Evolutionary conservation across 2,329 filamentous ascomycete species (phyloP), one percentile per base, ranked within the genome.

Genomic region (Claviceps monticola): DNA sequence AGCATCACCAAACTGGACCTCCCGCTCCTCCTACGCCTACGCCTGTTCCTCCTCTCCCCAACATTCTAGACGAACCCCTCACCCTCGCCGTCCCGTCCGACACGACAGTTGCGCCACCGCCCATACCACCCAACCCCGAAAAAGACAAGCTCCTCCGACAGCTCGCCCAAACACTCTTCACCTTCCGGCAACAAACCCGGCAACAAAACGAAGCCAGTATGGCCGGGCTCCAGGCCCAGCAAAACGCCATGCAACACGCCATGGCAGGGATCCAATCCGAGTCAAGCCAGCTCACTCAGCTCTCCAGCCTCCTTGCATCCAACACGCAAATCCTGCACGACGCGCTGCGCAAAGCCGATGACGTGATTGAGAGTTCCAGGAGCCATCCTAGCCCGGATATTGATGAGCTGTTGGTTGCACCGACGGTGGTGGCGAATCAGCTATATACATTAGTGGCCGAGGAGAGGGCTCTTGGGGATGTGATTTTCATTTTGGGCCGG

Each of bases 51-150:
- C 73, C 67, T 26, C 74, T 66, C 26, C 76, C 68, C 1, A 77
- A 82, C 60, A 58, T 70, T 26, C 73, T 82, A 58, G 78, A 82
- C 55, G 76, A 78, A 51, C 77, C 79, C 36, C 65, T 81, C 14
- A 73, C 73, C 9, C 66, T 79, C 23, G 60, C 71, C 16, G 68
- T 77, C 13, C 73, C 78, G 2, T 67, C 72, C 1, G 65, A 70
- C 4, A 69, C 72, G 0, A 70, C 75, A 21, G 64, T 81, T 7
- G 75, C 84, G 5, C 80, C 88, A 1, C 91, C 93, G 0, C 90
- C 91, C 0, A 88, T 96, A 36, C 91, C 93, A 0, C 90, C 89
- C 0, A 98, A 98, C 61, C 93, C 93, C 0, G 88, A 97, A 68
- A 96, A 95, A 64, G 89, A 97, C 66, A 84, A 86, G 19, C 78